phyloP scores from a whole-genome alignment of 352 stramenopile genomes.

The Phytophthora tubulina region DNA sequence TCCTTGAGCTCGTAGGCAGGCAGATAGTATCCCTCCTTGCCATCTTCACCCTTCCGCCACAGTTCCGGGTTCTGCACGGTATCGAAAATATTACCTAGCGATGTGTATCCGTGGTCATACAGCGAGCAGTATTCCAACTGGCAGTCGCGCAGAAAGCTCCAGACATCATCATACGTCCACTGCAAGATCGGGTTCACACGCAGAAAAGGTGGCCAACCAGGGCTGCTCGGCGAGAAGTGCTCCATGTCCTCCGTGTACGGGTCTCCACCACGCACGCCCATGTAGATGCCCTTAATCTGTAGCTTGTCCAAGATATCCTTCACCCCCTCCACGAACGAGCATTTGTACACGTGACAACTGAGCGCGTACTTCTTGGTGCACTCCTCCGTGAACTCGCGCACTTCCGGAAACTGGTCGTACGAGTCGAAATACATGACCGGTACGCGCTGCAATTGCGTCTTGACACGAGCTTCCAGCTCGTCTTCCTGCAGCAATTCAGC shows the following conservation, averaged over 20 bases:
- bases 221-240: slow-evolving; percentile 86
- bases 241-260: slow-evolving; percentile 93
- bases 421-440: slow-evolving; percentile 98
- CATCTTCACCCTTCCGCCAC: slow-evolving; percentile 66
- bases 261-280: slow-evolving; percentile 92
- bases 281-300: slow-evolving; percentile 90
- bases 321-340: slow-evolving; percentile 94
- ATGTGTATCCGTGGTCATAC: slow-evolving; percentile 95
- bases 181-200: slow-evolving; percentile 98
- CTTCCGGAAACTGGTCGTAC: slow-evolving; percentile 94
- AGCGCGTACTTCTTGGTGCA: slow-evolving; percentile 66
- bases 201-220: slow-evolving; percentile 96
- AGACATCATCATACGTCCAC: slow-evolving; percentile 97
- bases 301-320: slow-evolving; percentile 89
- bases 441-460: slow-evolving; percentile 56
- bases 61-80: slow-evolving; percentile 95
- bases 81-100: slow-evolving; percentile 95
- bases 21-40: slow-evolving; percentile 70
- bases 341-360: slow-evolving; percentile 85
- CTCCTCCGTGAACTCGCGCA: slow-evolving; percentile 90
- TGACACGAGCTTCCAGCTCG: slow-evolving; percentile 63
- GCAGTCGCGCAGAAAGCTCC: slow-evolving; percentile 92
- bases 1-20: slow-evolving; percentile 79
- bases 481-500: slow-evolving; percentile 56
- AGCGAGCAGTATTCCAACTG: slow-evolving; percentile 90